phyloP scores from a whole-genome alignment of 495 filamentous ascomycete species.

The Aspergillus sclerotiicarbonarius region DNA sequence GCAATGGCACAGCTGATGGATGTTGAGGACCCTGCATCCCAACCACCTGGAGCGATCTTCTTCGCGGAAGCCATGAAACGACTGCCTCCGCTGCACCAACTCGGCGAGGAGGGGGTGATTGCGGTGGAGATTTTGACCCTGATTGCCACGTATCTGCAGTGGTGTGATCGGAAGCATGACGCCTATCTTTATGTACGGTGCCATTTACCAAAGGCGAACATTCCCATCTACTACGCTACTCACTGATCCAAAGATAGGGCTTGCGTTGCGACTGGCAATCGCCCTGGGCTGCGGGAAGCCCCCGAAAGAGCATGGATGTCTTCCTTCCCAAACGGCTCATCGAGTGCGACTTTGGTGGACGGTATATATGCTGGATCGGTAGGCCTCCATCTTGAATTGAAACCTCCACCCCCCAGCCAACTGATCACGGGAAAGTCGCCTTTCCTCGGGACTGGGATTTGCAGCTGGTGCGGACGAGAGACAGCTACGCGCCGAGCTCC shows the following conservation, averaged over 20 bases:
- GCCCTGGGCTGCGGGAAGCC: conserved; percentile 22
- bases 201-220: not conserved
- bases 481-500: conserved; percentile 18
- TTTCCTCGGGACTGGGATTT: conserved; percentile 23
- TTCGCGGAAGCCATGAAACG: conserved; percentile 24
- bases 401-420: not conserved
- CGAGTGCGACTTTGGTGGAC: conserved; percentile 25
- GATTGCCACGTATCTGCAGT: conserved; percentile 25
- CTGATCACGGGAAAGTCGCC: conserved; percentile 10
- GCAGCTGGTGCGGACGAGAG: conserved; percentile 27
- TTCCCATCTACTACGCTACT: not conserved
- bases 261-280: conserved; percentile 23
- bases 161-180: conserved; percentile 26
- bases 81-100: conserved; percentile 19
- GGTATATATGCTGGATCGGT: conserved; percentile 29
- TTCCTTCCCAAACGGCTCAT: conserved; percentile 22
- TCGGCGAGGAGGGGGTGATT: conserved; percentile 22
- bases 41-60: conserved; percentile 20
- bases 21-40: conserved; percentile 17
- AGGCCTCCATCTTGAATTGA: not conserved
- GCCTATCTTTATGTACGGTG: conserved; percentile 23
- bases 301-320: conserved; percentile 15
- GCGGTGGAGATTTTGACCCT: conserved; percentile 23
- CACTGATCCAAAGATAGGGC: conserved; percentile 15
- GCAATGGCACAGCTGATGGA: conserved; percentile 28